A percentile compares a stretch with the other conserved stretches of the same genome.
These are phyloP conservation scores for Coniochaeta hoffmannii DNA, from an alignment of 2,329 filamentous ascomycete genomes.

Conservation along the genomic window DNA sequence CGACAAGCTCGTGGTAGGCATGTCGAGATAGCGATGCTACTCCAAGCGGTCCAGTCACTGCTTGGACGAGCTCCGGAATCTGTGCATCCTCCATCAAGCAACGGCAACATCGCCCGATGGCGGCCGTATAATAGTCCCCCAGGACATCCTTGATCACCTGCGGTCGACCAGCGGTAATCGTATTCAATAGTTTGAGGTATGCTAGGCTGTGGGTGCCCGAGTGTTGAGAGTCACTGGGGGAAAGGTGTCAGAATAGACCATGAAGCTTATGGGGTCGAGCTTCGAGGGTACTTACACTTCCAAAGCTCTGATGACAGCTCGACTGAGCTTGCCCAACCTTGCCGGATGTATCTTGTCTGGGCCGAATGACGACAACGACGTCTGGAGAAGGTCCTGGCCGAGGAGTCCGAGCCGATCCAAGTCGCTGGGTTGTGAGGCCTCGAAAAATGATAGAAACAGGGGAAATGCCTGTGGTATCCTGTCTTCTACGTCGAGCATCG, in stretches of 20 bases:
- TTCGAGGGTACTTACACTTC: conserved; percentile 13
- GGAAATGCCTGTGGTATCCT: conserved; percentile 33
- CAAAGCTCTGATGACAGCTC: conserved; percentile 28
- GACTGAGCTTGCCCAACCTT: conserved; percentile 26
- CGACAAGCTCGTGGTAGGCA: conserved; percentile 28
- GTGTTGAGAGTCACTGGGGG: not conserved
- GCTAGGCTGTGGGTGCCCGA: not conserved
- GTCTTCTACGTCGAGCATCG: conserved; percentile 23
- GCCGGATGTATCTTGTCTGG: conserved; percentile 19
- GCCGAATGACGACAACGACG: conserved; percentile 27
- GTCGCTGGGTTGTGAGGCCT: conserved; percentile 35
- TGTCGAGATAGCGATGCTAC: not conserved
- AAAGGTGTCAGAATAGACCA: not conserved
- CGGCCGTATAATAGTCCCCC: conserved; percentile 15
- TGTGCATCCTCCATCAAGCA: not conserved
- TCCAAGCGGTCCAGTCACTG: not conserved
- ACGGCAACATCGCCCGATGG: not conserved
- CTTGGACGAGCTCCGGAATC: not conserved
- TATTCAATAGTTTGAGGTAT: not conserved
- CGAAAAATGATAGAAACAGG: conserved; percentile 44
- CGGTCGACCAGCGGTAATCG: not conserved
- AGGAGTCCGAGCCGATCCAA: conserved; percentile 38
- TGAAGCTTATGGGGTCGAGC: not conserved
- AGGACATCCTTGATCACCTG: conserved; percentile 12
- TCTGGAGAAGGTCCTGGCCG: conserved; percentile 31